A percentile compares a stretch with the other conserved stretches of the same genome.
Evolutionary conservation across 352 stramenopile genomes (phyloP).

Genomic region (Thraustotheca clavata): DNA sequence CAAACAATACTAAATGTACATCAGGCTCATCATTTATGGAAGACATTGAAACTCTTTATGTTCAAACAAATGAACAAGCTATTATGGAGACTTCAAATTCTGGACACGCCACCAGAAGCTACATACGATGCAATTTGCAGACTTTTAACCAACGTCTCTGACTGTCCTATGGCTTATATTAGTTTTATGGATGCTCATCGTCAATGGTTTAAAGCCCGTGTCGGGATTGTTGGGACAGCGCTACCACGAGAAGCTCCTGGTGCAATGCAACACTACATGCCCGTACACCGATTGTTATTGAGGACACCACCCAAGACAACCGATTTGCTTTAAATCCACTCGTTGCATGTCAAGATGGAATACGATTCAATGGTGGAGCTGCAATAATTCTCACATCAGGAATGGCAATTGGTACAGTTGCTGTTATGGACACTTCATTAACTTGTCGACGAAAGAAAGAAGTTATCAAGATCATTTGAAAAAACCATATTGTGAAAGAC

Average conservation of each 20-base stretch:
- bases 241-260: background rate
- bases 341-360: background rate
- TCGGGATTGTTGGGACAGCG: background rate
- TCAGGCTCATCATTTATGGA: too few species aligned
- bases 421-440: background rate
- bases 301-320: background rate
- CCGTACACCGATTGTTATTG: background rate
- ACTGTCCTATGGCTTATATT: background rate
- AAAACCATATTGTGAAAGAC: background rate
- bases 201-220: constrained; percentile 15
- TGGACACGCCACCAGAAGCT: background rate
- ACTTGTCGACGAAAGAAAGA: too few species aligned
- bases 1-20: too few species aligned
- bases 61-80: background rate
- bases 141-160: background rate
- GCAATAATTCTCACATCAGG: background rate
- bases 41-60: background rate
- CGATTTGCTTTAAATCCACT: constrained; percentile 2
- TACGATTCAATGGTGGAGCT: constrained; percentile 5
- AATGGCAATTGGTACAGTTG: background rate
- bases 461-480: too few species aligned
- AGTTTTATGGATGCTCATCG: constrained; percentile 5
- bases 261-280: background rate
- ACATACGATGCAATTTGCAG: background rate
- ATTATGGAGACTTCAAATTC: background rate